These are phyloP conservation scores for Mollisiaceae sp. DNA, from an alignment of 2,329 filamentous ascomycete species.

Conservation along the genomic window DNA sequence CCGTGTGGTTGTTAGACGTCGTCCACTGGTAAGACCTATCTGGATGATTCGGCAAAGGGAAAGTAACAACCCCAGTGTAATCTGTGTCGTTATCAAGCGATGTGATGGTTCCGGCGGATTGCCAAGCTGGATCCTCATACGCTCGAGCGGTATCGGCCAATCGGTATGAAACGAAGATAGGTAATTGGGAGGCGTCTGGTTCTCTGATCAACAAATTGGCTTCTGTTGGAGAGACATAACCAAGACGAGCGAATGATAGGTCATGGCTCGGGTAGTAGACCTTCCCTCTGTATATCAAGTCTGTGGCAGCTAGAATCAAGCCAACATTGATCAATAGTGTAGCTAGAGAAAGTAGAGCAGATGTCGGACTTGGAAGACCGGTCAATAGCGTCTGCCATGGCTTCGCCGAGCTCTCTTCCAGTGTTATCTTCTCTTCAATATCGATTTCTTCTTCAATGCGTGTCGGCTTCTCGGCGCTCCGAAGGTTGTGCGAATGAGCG, in stretches of 20 bases:
- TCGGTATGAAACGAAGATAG: slow-evolving; percentile 72
- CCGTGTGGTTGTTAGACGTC: slow-evolving; percentile 85
- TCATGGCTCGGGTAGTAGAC: slow-evolving; percentile 73
- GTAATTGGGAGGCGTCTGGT: slow-evolving; percentile 75
- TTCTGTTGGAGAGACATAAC: slow-evolving; percentile 80
- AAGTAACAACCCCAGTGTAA: slow-evolving; percentile 73
- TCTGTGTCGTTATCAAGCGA: slow-evolving; percentile 79
- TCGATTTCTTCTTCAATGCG: slow-evolving; percentile 58
- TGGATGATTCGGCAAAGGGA: slow-evolving; percentile 67
- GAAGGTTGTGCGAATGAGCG: slow-evolving; percentile 37
- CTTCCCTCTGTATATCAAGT: slow-evolving; percentile 78
- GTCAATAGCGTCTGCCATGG: slow-evolving; percentile 71
- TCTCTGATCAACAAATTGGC: slow-evolving; percentile 87
- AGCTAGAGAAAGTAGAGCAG: slow-evolving; percentile 65
- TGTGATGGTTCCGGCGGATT: slow-evolving; percentile 66
- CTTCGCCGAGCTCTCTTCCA: slow-evolving; percentile 61
- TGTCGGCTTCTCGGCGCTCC: slow-evolving; percentile 40
- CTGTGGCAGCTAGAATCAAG: slow-evolving; percentile 72
- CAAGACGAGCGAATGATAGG: slow-evolving; percentile 83
- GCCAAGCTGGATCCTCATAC: slow-evolving; percentile 67
- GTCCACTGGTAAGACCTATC: slow-evolving; percentile 82
- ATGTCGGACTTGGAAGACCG: slow-evolving; percentile 77
- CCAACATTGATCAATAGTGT: slow-evolving; percentile 75
- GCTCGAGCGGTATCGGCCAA: slow-evolving; percentile 56
- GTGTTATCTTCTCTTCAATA: slow-evolving; percentile 65